phyloP scores from a whole-genome alignment of 345 rosid species.

The Excoecaria cochinchinensis region DNA sequence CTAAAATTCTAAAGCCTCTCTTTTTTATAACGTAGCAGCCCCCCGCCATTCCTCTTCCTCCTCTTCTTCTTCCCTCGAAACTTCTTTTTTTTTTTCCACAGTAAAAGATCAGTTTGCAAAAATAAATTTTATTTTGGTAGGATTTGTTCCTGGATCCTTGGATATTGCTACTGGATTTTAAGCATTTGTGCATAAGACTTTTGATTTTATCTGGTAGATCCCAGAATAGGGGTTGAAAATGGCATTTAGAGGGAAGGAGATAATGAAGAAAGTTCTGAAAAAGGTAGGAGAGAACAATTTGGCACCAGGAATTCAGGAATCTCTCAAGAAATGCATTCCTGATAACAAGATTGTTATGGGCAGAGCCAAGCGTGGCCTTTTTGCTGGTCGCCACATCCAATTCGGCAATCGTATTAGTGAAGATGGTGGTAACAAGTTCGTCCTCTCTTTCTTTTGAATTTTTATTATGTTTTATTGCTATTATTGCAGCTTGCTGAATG shows the following conservation, averaged over 20 bases:
- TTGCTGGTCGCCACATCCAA: conserved; percentile 87
- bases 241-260: conserved; percentile 86
- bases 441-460: neutral
- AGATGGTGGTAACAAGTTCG: conserved; percentile 91
- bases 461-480: neutral
- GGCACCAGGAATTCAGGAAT: conserved; percentile 56
- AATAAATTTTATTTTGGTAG: too few species aligned
- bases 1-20: too few species aligned
- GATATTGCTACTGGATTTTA: too few species aligned
- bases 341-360: conserved; percentile 71
- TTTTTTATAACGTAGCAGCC: too few species aligned
- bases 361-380: conserved; percentile 84
- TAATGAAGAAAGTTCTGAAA: conserved; percentile 82
- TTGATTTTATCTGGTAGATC: neutral
- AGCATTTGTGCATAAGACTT: too few species aligned
- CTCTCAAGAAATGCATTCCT: conserved; percentile 68
- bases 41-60: too few species aligned
- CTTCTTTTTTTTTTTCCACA: too few species aligned
- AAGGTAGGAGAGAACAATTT: conserved; percentile 64
- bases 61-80: too few species aligned
- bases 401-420: conserved; percentile 88
- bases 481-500: neutral
- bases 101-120: too few species aligned
- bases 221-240: conserved; percentile 23
- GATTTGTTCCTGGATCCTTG: too few species aligned